phyloP scores from a whole-genome alignment of 2,329 filamentous ascomycete species.

The Colletotrichum chrysophilum region DNA sequence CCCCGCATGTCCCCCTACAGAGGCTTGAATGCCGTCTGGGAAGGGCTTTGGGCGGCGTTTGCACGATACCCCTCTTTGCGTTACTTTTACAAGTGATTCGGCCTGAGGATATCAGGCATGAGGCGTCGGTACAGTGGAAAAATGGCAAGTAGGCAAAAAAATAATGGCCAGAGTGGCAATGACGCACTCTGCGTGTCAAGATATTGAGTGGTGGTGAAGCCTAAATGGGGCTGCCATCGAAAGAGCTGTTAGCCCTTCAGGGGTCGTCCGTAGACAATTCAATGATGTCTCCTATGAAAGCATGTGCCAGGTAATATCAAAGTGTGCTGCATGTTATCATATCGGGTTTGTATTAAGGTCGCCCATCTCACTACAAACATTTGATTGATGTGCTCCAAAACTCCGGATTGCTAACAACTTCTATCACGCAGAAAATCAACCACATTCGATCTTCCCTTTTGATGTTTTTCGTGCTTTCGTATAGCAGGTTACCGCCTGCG shows the following conservation, averaged over 20 bases:
- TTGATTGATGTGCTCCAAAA: neutral
- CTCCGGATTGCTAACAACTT: neutral
- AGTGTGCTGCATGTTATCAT: neutral
- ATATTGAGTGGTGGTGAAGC: neutral
- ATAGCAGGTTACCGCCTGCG: no score
- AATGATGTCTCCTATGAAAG: neutral
- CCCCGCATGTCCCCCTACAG: neutral
- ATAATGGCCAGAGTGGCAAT: neutral
- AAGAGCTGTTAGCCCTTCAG: neutral
- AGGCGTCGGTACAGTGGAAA: slow-evolving; percentile 17
- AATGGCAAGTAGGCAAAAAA: slow-evolving; percentile 18
- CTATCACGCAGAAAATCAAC: neutral
- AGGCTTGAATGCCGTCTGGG: neutral
- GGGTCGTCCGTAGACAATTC: slow-evolving; percentile 1
- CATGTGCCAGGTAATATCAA: neutral
- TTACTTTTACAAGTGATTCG: slow-evolving; percentile 21
- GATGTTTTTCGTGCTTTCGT: no score
- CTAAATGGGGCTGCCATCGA: neutral
- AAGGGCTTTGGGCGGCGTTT: slow-evolving; percentile 8
- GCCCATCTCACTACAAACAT: neutral
- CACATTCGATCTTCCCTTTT: neutral
- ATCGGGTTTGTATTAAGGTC: neutral
- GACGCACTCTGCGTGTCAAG: neutral
- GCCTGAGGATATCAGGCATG: slow-evolving; percentile 3
- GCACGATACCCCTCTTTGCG: slow-evolving; percentile 20